Evolutionary conservation across 2,329 filamentous ascomycete genomes (phyloP).

Genomic region (Knufia petricola): DNA sequence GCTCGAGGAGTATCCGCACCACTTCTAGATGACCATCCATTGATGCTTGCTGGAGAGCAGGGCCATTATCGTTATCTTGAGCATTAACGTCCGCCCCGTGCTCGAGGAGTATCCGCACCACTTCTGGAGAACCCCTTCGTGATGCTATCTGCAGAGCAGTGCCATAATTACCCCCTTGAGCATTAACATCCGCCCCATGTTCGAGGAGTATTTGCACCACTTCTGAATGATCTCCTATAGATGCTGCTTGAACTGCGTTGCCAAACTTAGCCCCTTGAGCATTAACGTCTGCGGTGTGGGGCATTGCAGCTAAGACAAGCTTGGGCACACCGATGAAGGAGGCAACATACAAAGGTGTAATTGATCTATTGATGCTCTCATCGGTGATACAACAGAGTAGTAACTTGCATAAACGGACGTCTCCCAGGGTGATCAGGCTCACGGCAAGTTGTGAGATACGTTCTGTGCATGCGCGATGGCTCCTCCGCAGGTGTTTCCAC

Average conservation of each 20-base stretch:
- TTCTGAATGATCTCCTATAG: conserved; percentile 6
- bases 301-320: not conserved
- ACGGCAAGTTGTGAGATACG: not conserved
- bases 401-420: not conserved
- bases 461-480: not conserved
- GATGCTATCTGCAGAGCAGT: conserved; percentile 10
- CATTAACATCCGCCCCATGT: conserved; percentile 19
- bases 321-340: not conserved
- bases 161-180: conserved; percentile 9
- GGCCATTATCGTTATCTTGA: conserved; percentile 16
- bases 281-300: conserved; percentile 15
- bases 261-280: conserved; percentile 10
- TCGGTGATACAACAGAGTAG: not conserved
- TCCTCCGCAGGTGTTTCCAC: not conserved
- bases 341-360: too few relatives aligned
- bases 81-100: conserved; percentile 12
- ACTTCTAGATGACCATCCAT: conserved; percentile 9
- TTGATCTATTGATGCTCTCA: too few relatives aligned
- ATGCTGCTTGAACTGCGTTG: conserved; percentile 12
- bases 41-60: conserved; percentile 15
- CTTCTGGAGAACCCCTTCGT: conserved; percentile 3
- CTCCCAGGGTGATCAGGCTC: not conserved
- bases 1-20: conserved; percentile 11
- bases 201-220: conserved; percentile 12
- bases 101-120: conserved; percentile 11